Base-by-base conservation (phyloP, 1,139 yeast species). In the Diutina siamensis region DNA sequence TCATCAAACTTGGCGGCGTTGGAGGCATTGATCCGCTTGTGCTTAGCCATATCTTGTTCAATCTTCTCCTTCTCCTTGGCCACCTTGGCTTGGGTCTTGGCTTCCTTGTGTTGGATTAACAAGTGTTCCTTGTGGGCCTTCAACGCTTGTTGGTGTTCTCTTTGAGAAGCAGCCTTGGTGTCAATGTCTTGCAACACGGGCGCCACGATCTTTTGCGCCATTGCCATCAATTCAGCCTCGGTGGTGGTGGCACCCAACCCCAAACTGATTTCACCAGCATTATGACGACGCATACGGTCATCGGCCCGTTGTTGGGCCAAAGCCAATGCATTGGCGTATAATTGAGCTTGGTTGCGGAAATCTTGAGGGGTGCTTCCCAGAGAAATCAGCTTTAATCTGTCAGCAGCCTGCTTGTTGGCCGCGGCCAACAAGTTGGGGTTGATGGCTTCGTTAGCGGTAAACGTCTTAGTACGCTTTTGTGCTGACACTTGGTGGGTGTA, bases 191-290 rank as follows among this genome's bases (percentile, higher is more conserved):
- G 71, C 57, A 92, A 68, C n/a, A 89, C 92, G 10, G 98, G 98
- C 50, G 75, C 72, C 48, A 92, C 95, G 57, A 85, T 72, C 47
- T 80, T 74, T 48, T 80, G 67, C n/a, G 97, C 97, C 69, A 92
- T 78, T 46, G 74, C 75, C 51, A 84, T 83, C 51, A 92, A 77
- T 58, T 89, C 96, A 22, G 71, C 73, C 51, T 76, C 84, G 45
- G 84, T 71, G 73, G 89, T 79, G 56, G 76, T 77, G 53, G 86
- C 72, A 2, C 97, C 97, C 53, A 95, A 96, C 50, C 98, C 98
- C 52, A 89, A 67, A 57, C 87, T 74, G 55, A 87, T 72, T 58
- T 81, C 72, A 45, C 86, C 87, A 44, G 63, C 56, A 48, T 65
- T 63, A 52, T 64, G 57, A 47, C 53, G 58, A 48, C 67, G 74